Conservation (phyloP, 345 rosid species). For the Populus davidiana region DNA sequence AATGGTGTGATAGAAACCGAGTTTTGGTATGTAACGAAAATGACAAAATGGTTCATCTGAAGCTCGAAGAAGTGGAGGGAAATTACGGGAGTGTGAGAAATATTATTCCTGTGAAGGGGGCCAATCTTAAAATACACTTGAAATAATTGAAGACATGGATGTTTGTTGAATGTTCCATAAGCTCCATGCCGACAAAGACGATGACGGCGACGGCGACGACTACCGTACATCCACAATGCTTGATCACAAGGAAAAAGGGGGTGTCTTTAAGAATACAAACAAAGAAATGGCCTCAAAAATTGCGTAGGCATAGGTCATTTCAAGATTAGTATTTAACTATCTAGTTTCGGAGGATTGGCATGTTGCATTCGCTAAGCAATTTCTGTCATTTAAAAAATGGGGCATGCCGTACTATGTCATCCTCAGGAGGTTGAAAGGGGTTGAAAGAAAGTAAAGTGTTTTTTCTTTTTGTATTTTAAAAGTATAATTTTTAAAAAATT, state of each 20-base stretch:
- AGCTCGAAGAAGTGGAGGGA: constrained; percentile 40
- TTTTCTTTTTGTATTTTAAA: too few relatives aligned
- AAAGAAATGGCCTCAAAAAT: background rate
- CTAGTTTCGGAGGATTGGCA: background rate
- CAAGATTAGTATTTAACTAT: background rate
- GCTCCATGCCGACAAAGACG: background rate
- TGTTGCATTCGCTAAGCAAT: too few relatives aligned
- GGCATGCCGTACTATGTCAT: too few relatives aligned
- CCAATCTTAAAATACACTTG: constrained; percentile 83
- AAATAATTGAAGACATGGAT: constrained; percentile 64
- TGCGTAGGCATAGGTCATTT: background rate
- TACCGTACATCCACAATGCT: background rate
- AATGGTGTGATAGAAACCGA: constrained; percentile 69
- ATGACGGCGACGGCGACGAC: too few relatives aligned
- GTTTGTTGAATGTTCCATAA: constrained; percentile 28
- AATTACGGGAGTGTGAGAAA: constrained; percentile 50
- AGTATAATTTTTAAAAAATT: too few relatives aligned
- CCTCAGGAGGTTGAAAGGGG: too few relatives aligned
- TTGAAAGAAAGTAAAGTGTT: fast-evolving
- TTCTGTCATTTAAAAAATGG: too few relatives aligned
- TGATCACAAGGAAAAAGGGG: background rate
- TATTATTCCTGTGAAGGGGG: constrained; percentile 59
- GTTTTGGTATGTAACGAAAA: constrained; percentile 60
- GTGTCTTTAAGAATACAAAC: background rate
- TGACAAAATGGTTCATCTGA: constrained; percentile 46